These are phyloP conservation scores for Macrotyloma uniflorum DNA, from an alignment of 306 rosid species.

Conservation along the genomic window DNA sequence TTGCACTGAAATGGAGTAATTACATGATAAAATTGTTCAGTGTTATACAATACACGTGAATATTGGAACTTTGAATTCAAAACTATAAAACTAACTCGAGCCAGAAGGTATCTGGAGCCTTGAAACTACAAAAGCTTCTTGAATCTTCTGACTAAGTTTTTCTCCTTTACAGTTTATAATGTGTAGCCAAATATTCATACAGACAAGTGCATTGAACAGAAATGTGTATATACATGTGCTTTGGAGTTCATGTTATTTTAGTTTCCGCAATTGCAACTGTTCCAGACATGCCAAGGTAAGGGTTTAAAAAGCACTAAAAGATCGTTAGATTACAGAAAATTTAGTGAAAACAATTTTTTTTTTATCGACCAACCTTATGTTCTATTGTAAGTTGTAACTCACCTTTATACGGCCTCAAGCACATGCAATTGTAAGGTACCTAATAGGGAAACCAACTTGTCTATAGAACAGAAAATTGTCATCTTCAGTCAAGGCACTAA, in stretches of 20 bases:
- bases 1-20: background rate
- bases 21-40: background rate
- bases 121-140: background rate
- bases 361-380: background rate
- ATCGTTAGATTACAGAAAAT: background rate
- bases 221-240: background rate
- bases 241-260: background rate
- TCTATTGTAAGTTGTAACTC: background rate
- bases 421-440: background rate
- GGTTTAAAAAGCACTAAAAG: background rate
- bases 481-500: background rate
- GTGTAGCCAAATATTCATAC: background rate
- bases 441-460: background rate
- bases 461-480: background rate
- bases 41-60: background rate
- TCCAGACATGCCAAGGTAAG: background rate
- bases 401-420: background rate
- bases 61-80: slow-evolving; percentile 3
- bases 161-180: background rate
- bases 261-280: background rate
- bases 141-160: background rate
- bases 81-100: background rate
- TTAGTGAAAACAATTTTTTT: background rate
- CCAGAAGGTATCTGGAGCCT: background rate
- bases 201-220: background rate